phyloP scores from a whole-genome alignment of 148 eudicot genomes.

The Rhododendron vialii region DNA sequence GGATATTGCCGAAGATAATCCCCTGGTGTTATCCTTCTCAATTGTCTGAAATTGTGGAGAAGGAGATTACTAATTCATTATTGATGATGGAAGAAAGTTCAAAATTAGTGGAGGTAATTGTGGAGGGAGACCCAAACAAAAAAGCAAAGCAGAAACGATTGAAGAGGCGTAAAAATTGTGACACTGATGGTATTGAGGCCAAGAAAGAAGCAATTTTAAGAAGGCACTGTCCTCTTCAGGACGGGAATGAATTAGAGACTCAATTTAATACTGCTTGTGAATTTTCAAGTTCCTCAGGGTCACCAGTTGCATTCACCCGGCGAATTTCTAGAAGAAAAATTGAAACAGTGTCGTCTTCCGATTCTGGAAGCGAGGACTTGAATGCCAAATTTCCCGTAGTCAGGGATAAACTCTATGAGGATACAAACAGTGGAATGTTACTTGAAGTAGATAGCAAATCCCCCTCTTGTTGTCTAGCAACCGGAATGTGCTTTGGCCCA shows the following conservation, averaged over 20 bases:
- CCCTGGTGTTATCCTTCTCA: slow-evolving; percentile 63
- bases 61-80: slow-evolving; percentile 58
- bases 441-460: slow-evolving; percentile 25
- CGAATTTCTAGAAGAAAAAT: slow-evolving; percentile 47
- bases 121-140: slow-evolving; percentile 39
- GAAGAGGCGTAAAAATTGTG: slow-evolving; percentile 21
- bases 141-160: slow-evolving; percentile 11
- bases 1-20: slow-evolving; percentile 56
- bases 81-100: slow-evolving; percentile 40
- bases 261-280: slow-evolving; percentile 30
- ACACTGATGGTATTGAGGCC: slow-evolving; percentile 40
- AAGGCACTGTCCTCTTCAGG: slow-evolving; percentile 33
- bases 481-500: slow-evolving; percentile 17
- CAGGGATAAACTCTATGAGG: slow-evolving; percentile 18
- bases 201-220: slow-evolving; percentile 76
- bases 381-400: slow-evolving; percentile 25
- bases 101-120: slow-evolving; percentile 26
- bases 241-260: slow-evolving; percentile 34
- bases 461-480: slow-evolving; percentile 21
- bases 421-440: slow-evolving; percentile 13
- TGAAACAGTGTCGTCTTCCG: slow-evolving; percentile 52
- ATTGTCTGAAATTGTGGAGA: slow-evolving; percentile 65
- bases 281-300: slow-evolving; percentile 44
- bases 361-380: slow-evolving; percentile 58
- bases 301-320: slow-evolving; percentile 59